Conservation (phyloP, 805 yeast species). For the Lipomyces kockii region DNA sequence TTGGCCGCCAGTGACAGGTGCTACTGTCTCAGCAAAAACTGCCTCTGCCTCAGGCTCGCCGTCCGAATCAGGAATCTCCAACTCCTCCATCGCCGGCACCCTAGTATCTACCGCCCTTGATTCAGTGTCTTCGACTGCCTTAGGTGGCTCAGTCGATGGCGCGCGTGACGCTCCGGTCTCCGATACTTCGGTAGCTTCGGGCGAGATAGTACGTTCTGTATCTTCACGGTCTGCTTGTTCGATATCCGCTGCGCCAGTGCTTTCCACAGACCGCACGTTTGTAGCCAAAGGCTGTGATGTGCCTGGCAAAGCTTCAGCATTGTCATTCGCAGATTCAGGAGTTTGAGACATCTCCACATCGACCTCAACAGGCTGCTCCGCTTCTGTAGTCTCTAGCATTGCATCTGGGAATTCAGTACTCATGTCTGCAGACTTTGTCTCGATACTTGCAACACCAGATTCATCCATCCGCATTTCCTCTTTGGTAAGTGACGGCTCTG, state of each 20-base stretch:
- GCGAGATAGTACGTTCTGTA: constrained; percentile 15
- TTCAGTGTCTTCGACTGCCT: not conserved
- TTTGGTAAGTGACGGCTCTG: not conserved
- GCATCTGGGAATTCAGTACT: not conserved
- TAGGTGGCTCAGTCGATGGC: not conserved
- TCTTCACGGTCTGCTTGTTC: constrained; percentile 11
- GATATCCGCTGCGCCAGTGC: not conserved
- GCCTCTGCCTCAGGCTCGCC: not conserved
- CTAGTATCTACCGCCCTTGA: not conserved
- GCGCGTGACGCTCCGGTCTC: not conserved
- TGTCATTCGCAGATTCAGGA: not conserved
- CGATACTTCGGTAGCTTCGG: constrained; percentile 7
- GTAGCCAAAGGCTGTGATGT: constrained; percentile 3
- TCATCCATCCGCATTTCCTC: constrained; percentile 5
- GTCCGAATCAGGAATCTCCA: not conserved
- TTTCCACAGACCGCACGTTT: not conserved
- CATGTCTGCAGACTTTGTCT: not conserved
- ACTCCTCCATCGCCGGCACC: not conserved
- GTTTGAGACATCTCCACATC: not conserved
- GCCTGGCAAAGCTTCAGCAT: not conserved
- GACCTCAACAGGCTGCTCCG: not conserved
- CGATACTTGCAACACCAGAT: not conserved
- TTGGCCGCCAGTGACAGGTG: not conserved
- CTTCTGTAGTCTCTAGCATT: not conserved
- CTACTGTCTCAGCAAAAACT: not conserved